phyloP scores from a whole-genome alignment of 1,284 basidiomycete species.

The Pseudozyma hubeiensis region DNA sequence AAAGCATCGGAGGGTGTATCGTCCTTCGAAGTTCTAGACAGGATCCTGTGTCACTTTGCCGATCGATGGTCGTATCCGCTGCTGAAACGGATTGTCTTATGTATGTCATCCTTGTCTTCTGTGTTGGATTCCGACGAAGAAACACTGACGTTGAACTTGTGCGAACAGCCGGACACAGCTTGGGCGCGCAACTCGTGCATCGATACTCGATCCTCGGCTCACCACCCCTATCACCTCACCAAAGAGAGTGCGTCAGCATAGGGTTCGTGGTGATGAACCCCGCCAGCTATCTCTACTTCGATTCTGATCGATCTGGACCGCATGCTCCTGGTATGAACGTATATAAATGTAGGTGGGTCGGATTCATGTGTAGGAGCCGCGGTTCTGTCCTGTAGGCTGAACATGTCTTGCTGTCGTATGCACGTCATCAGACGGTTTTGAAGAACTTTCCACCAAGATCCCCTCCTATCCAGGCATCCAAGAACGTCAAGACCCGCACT shows the following conservation, averaged over 20 bases:
- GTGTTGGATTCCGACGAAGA: no score
- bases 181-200: constrained; percentile 46
- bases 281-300: constrained; percentile 41
- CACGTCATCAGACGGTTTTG: constrained; percentile 27
- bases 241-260: background rate
- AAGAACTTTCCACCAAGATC: constrained; percentile 15
- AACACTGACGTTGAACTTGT: background rate
- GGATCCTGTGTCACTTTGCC: constrained; percentile 22
- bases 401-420: no score
- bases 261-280: constrained; percentile 45
- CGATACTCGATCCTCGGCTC: constrained; percentile 39
- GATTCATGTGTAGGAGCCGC: no score
- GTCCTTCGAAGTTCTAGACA: constrained; percentile 47
- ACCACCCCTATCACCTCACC: background rate
- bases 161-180: constrained; percentile 41
- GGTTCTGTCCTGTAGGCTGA: no score
- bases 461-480: constrained; percentile 4
- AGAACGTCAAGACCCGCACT: background rate
- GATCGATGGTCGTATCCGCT: constrained; percentile 1
- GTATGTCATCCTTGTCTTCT: constrained; percentile 15
- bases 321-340: constrained; percentile 21
- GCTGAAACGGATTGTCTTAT: constrained; percentile 25
- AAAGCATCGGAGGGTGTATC: constrained; percentile 14
- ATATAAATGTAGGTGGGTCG: constrained; percentile 47
- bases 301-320: constrained; percentile 15